Percentiles rank a stretch among this genome's conserved stretches.
phyloP scores from a whole-genome alignment of 1,284 basidiomycete genomes.

The Trichosporon asahii region DNA sequence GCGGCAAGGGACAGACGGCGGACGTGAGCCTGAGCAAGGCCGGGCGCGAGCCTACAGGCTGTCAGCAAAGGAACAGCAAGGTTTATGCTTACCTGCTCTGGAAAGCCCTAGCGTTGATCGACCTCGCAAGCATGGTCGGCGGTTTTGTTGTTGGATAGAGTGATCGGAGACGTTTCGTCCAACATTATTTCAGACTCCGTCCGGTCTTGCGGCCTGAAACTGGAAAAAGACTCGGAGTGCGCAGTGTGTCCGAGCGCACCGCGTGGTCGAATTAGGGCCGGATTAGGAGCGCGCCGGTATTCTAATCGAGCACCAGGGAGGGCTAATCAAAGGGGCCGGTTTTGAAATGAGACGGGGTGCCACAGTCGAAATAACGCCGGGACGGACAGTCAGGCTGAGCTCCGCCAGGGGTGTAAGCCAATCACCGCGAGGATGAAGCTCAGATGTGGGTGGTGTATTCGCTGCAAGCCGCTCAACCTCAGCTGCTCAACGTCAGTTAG shows the following conservation, averaged over 20 bases:
- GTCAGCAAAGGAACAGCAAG: background rate
- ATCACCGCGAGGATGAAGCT: conserved; percentile 5
- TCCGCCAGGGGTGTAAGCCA: background rate
- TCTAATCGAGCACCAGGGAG: background rate
- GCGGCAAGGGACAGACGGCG: conserved; percentile 27
- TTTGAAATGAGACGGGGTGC: background rate
- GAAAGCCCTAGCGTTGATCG: conserved; percentile 20
- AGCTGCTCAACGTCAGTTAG: conserved; percentile 9
- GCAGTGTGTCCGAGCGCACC: conserved; percentile 1
- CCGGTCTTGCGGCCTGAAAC: background rate
- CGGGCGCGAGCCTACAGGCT: conserved; percentile 15
- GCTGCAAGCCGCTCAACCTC: background rate
- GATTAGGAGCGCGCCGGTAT: background rate
- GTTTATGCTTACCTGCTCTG: conserved; percentile 18
- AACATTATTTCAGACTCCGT: conserved; percentile 5
- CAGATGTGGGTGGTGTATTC: conserved; percentile 8
- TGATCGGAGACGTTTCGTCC: background rate
- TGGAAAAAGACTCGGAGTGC: conserved; percentile 7
- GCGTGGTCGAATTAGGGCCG: background rate
- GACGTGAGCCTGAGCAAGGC: conserved; percentile 15
- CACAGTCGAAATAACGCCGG: conserved; percentile 11
- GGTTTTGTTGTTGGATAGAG: conserved; percentile 5
- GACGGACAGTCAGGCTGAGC: conserved; percentile 1
- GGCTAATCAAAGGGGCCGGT: background rate
- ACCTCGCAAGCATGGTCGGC: conserved; percentile 22